Base-by-base conservation (phyloP, 164 flowering plant genomes). In the Protea cynaroides region DNA sequence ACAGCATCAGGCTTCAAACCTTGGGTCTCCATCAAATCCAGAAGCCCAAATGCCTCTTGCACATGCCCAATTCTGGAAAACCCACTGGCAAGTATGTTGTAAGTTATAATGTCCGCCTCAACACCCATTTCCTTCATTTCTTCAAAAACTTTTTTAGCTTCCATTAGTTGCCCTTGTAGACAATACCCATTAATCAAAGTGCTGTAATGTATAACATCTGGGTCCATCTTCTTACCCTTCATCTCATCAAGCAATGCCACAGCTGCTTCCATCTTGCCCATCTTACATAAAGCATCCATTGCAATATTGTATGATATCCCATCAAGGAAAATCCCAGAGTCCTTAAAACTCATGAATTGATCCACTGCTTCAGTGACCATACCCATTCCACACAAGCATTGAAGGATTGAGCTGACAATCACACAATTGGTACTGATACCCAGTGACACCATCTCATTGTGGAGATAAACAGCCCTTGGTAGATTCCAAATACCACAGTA, bases 181-280 rank as follows among this genome's bases (percentile, higher is more conserved):
- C 82, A 88, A 63, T 72, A 83, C 17, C 91, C 96, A 62, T 63
- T 59, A 46, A 92, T 87, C 66, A 92, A 71, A 58, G 82, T 84
- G 14, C 95, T 84, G 65, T 81, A 92, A 72, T 84, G 83, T 58
- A 79, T 56, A n/a, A 77, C 59, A 78, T 92, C 95, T 0, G 84
- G 82, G 55, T 56, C 61, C 71, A 89, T 54, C 25, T 66, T 24
- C 61, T 69, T 74, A 15, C 69, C 19, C 71, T 76, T 75, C 93
- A 92, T 88, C 65, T 88, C 86, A 61, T 78, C 58, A 13, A 92
- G 64, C 67, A 92, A 52, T 14, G 64, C 73, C 36, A 59, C 22
- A 11, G 93, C 96, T 72, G 80, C 84, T 52, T 88, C 82, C 61
- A 85, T 67, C 67, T 76, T 77, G 1, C 85, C 90, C 36, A 75